Evolutionary conservation across 2,329 filamentous ascomycete genomes (phyloP), one percentile per base, ranked within the genome.

Genomic region (Hawksworthiomyces lignivorus): DNA sequence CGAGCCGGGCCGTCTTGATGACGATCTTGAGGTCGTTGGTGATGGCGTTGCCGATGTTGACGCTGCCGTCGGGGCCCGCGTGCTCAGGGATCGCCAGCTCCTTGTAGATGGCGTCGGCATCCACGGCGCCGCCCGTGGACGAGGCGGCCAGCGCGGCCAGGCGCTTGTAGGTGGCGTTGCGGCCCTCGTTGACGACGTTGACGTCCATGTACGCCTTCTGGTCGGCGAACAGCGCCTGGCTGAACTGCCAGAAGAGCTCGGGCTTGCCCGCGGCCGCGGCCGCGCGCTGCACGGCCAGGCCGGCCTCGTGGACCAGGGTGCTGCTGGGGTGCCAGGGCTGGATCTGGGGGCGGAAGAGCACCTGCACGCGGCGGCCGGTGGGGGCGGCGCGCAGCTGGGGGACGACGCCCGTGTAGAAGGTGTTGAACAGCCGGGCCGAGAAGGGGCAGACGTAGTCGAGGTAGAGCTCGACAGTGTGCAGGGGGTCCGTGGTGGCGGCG

Each of bases 321-420:
- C 80, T 88, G 17, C 84, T 87, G 2, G 90, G 90, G 65, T 97
- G 89, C 90, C 90, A 95, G 12, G 88, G 87, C 67, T 95, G 88
- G 55, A 96, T 78, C 60, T 95, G 88, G 60, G 90, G 89, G 37
- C 89, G 83, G 70, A 96, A 86, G 56, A 97, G 76, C 52, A 94
- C 70, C 53, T 84, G 73, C 3, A 95, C 66, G 47, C 71, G 72
- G 38, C 34, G 60, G 59, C 68, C 70, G 19, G 65, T 53, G 49
- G 84, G 80, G 54, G 80, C 79, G 37, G 69, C 54, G 47, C 72
- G 69, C 52, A 94, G 70, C 36, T 76, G 60, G 1, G 85, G 82
- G 46, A 77, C 68, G 45, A 94, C 75, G 22, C 69, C 63, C 44
- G 62, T 67, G 63, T 82, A 81, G 53, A 96, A 65, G 3, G 84